phyloP scores from a whole-genome alignment of 2,329 filamentous ascomycete genomes.

The Diaporthe eres region DNA sequence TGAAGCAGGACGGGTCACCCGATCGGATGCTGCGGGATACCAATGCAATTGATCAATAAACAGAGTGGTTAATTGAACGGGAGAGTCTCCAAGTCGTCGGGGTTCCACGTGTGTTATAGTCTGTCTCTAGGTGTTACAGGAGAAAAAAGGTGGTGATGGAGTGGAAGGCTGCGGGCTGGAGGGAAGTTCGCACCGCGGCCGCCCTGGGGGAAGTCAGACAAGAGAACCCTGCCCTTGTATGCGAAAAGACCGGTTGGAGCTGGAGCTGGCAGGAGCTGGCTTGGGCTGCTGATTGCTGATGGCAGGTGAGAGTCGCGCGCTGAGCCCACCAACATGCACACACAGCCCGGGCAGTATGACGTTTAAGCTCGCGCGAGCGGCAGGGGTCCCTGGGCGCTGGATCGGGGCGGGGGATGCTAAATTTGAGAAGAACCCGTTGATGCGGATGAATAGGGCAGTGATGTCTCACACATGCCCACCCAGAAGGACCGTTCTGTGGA shows the following conservation, averaged over 20 bases:
- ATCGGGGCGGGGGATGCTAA: conserved; percentile 13
- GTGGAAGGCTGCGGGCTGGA: background rate
- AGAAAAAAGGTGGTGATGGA: background rate
- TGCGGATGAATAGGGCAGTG: background rate
- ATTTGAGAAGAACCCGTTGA: conserved; percentile 6
- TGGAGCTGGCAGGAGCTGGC: background rate
- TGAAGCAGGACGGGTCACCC: conserved; percentile 22
- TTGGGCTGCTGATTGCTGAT: conserved; percentile 24
- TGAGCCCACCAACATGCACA: conserved; percentile 17
- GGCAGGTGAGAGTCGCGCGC: conserved; percentile 15
- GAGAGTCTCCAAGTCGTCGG: conserved; percentile 36
- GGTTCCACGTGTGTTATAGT: conserved; percentile 30
- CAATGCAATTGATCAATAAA: conserved; percentile 7
- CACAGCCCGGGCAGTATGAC: conserved; percentile 23
- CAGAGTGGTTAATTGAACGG: conserved; percentile 48
- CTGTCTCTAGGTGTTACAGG: conserved; percentile 9
- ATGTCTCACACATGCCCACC: conserved; percentile 5
- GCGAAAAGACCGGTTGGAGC: background rate
- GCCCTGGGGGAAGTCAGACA: background rate
- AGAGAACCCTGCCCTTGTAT: conserved; percentile 20
- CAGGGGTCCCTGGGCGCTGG: conserved; percentile 9
- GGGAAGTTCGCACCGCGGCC: conserved; percentile 12
- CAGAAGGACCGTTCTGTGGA: background rate
- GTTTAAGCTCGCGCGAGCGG: conserved; percentile 12
- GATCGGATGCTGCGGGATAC: conserved; percentile 13